Evolutionary conservation across 129 eudicot genomes (phyloP).

Genomic region (Chrysanthemum seticuspe): DNA sequence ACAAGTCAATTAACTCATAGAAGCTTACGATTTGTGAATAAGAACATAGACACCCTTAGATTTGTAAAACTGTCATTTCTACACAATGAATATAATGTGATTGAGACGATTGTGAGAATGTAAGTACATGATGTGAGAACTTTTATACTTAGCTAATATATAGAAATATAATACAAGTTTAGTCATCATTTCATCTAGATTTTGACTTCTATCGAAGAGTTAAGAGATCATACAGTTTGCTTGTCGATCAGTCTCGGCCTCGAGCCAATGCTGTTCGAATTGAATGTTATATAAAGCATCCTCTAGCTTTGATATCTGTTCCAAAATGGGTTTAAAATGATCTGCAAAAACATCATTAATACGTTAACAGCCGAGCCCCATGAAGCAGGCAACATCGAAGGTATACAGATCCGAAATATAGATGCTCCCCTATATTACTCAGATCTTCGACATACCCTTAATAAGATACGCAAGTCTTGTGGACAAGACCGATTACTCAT

Average conservation of each 20-base stretch:
- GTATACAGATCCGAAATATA: too few species aligned
- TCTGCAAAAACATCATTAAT: conserved; percentile 42
- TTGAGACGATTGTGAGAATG: not conserved
- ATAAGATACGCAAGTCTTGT: conserved; percentile 6
- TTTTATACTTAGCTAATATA: not conserved
- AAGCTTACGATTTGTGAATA: not conserved
- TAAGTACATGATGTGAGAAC: not conserved
- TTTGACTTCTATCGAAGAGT: not conserved
- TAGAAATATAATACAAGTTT: not conserved
- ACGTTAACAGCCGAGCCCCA: not conserved
- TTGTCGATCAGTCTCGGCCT: conserved; percentile 89
- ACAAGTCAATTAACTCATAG: not conserved
- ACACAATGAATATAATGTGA: not conserved
- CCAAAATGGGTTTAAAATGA: conserved; percentile 80
- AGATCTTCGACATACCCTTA: not conserved
- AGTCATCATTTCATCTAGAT: not conserved
- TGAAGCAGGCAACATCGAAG: not conserved
- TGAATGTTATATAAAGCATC: conserved; percentile 68
- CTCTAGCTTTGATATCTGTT: conserved; percentile 64
- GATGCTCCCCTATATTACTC: too few species aligned
- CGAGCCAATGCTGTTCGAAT: conserved; percentile 91
- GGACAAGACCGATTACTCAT: not conserved
- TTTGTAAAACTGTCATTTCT: not conserved
- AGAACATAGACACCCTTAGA: not conserved
- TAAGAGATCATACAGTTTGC: conserved; percentile 48